phyloP scores from a whole-genome alignment of 1,139 yeast genomes.

The Diutina pseudorugosa region DNA sequence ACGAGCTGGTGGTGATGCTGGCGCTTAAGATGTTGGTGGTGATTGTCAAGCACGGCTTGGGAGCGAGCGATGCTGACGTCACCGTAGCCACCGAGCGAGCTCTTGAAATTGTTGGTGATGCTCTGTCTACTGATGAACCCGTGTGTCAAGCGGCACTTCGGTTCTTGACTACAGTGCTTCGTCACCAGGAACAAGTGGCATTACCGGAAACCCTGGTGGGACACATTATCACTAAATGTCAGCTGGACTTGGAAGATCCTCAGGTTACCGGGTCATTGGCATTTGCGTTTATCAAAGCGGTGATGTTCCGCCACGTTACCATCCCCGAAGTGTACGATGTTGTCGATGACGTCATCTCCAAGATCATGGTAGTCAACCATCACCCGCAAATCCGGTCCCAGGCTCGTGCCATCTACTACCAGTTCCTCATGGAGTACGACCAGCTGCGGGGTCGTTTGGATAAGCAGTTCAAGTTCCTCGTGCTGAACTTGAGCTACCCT shows the following conservation, averaged over 20 bases:
- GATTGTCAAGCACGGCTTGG: conserved; percentile 50
- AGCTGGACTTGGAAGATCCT: conserved; percentile 88
- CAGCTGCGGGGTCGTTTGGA: conserved; percentile 83
- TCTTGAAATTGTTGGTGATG: conserved; percentile 55
- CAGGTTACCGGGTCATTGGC: conserved; percentile 76
- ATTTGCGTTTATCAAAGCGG: conserved; percentile 67
- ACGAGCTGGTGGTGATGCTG: conserved; percentile 65
- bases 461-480: conserved; percentile 70
- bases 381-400: conserved; percentile 74
- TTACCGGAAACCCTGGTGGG: conserved; percentile 67
- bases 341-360: conserved; percentile 60
- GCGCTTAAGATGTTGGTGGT: conserved; percentile 53
- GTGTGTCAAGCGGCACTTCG: conserved; percentile 75
- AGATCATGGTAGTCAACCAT: conserved; percentile 86
- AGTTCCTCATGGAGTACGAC: conserved; percentile 87
- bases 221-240: conserved; percentile 61
- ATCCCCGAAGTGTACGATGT: conserved; percentile 86
- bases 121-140: conserved; percentile 70
- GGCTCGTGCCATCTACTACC: conserved; percentile 74
- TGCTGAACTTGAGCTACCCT: conserved; percentile 77
- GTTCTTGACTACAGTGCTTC: conserved; percentile 59
- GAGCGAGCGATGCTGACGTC: conserved; percentile 38
- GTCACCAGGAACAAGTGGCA: conserved; percentile 32
- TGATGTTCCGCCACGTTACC: conserved; percentile 60
- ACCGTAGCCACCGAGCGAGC: conserved; percentile 52